These are phyloP conservation scores for Ceratocystis papillata DNA, from an alignment of 2,329 filamentous ascomycete genomes.

Conservation along the genomic window DNA sequence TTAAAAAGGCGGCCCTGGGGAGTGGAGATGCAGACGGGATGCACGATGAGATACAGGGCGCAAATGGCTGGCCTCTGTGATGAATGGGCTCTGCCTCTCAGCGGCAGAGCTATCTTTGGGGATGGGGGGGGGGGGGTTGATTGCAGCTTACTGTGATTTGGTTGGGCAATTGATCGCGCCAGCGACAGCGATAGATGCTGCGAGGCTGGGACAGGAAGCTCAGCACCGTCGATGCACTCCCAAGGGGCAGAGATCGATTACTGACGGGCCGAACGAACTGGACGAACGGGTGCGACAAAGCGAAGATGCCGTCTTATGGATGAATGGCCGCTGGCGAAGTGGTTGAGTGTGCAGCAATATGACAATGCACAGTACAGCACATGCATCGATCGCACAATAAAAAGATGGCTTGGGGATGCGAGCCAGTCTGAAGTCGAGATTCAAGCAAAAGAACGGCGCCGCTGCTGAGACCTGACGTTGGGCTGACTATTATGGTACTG, in stretches of 20 bases:
- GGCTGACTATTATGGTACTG: too few species aligned
- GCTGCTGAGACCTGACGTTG: neutral
- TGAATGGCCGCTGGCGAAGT: too few species aligned
- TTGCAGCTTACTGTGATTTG: neutral
- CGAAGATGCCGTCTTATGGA: too few species aligned
- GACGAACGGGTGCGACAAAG: too few species aligned
- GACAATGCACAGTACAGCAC: too few species aligned
- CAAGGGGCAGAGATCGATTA: too few species aligned
- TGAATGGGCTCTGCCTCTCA: neutral
- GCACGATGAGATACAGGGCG: neutral
- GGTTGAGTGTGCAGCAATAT: too few species aligned
- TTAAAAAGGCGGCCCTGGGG: conserved; percentile 3
- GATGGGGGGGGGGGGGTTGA: neutral
- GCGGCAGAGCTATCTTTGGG: neutral
- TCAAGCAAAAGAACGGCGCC: neutral
- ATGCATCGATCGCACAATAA: too few species aligned
- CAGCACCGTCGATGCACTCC: too few species aligned
- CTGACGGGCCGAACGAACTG: too few species aligned
- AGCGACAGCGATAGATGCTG: neutral
- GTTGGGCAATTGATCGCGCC: neutral
- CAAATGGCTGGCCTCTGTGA: neutral
- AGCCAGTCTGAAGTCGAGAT: neutral
- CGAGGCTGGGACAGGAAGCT: too few species aligned
- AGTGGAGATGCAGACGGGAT: neutral
- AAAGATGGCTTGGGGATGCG: too few species aligned